A percentile compares a stretch with the other conserved stretches of the same genome.
Evolutionary conservation across 768 basidiomycete genomes (phyloP).

Genomic region (Mycena sanguinolenta): DNA sequence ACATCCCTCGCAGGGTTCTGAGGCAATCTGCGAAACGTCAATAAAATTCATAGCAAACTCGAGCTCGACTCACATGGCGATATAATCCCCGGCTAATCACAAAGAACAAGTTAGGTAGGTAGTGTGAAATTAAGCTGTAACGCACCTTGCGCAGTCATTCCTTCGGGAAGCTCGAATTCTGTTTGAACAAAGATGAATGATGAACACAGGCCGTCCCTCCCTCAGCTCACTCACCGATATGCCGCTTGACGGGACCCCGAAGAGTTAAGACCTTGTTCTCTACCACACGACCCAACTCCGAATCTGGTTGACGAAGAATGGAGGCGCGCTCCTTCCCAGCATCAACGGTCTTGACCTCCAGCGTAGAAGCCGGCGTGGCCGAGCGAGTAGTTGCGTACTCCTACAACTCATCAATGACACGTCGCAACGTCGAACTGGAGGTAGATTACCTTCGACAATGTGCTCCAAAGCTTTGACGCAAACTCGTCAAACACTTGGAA

Average conservation of each 20-base stretch:
- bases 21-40: constrained; percentile 47
- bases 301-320: constrained; percentile 53
- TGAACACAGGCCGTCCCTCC: too few relatives aligned
- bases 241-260: constrained; percentile 54
- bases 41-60: not conserved
- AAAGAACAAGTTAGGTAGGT: too few relatives aligned
- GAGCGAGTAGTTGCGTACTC: constrained; percentile 45
- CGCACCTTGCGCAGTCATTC: constrained; percentile 45
- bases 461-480: constrained; percentile 53
- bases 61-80: constrained; percentile 51
- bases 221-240: constrained; percentile 49
- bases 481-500: constrained; percentile 59
- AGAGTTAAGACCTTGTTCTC: constrained; percentile 55
- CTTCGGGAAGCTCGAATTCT: constrained; percentile 53
- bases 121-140: not conserved
- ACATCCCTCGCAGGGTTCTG: constrained; percentile 56
- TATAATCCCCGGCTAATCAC: constrained; percentile 57
- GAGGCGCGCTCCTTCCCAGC: constrained; percentile 48
- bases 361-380: constrained; percentile 23
- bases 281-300: constrained; percentile 52
- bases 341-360: constrained; percentile 49
- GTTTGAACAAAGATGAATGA: not conserved
- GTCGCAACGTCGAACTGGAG: not conserved
- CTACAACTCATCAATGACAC: constrained; percentile 28
- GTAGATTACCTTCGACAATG: constrained; percentile 46